Evolutionary conservation across 345 rosid species (phyloP).

Genomic region (Hibiscus mutabilis): DNA sequence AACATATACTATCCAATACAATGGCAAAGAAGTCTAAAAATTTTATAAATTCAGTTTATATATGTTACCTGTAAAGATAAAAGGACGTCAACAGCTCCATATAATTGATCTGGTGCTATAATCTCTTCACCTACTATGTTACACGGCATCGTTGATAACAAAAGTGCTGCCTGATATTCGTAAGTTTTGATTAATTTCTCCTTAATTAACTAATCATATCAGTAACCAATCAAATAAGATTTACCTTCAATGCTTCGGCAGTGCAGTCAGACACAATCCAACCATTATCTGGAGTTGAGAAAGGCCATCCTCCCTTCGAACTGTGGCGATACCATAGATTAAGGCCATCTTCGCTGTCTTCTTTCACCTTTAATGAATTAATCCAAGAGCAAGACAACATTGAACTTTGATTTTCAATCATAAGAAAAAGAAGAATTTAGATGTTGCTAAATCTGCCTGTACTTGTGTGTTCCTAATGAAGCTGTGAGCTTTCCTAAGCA

Average conservation of each 20-base stretch:
- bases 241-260: slow-evolving; percentile 56
- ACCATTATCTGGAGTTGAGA: slow-evolving; percentile 56
- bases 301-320: slow-evolving; percentile 67
- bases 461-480: slow-evolving; percentile 54
- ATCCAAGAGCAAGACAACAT: not conserved
- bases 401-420: not conserved
- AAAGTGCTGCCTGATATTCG: slow-evolving; percentile 34
- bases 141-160: slow-evolving; percentile 36
- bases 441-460: not conserved
- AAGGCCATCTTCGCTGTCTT: slow-evolving; percentile 22
- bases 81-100: slow-evolving; percentile 47
- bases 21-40: too few relatives aligned
- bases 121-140: slow-evolving; percentile 43
- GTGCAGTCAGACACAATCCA: slow-evolving; percentile 70
- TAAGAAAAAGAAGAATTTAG: not conserved
- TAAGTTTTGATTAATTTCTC: not conserved
- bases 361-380: slow-evolving; percentile 22
- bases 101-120: slow-evolving; percentile 21
- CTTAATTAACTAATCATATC: not conserved
- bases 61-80: slow-evolving; percentile 51
- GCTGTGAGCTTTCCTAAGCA: slow-evolving; percentile 56
- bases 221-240: not conserved
- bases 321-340: slow-evolving; percentile 48
- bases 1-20: too few relatives aligned
- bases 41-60: not conserved